phyloP scores from a whole-genome alignment of 2,329 filamentous ascomycete genomes.

The Pyrenochaeta sp. region DNA sequence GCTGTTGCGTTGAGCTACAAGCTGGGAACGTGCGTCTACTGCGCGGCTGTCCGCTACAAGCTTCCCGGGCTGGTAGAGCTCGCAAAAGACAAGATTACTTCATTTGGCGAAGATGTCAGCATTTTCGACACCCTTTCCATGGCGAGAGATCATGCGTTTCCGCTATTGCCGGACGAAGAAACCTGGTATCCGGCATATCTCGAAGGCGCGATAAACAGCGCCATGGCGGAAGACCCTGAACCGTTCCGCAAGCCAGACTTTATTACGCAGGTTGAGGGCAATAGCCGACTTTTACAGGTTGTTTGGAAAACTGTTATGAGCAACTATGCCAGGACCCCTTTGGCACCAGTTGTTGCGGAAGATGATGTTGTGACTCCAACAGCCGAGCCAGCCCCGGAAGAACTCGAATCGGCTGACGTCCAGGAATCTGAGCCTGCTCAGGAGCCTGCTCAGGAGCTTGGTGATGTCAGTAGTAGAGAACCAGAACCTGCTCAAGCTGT shows the following conservation, averaged over 20 bases:
- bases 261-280: slow-evolving; percentile 35
- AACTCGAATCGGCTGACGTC: not conserved
- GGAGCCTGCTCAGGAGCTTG: not conserved
- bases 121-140: slow-evolving; percentile 33
- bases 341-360: not conserved
- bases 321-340: slow-evolving; percentile 14
- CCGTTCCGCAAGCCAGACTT: slow-evolving; percentile 35
- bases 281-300: slow-evolving; percentile 35
- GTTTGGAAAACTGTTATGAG: slow-evolving; percentile 41
- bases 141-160: slow-evolving; percentile 33
- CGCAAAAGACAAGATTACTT: slow-evolving; percentile 31
- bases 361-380: slow-evolving; percentile 5
- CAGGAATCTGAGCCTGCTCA: not conserved
- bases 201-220: slow-evolving; percentile 27
- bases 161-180: slow-evolving; percentile 32
- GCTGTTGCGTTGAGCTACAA: slow-evolving; percentile 21
- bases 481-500: not conserved
- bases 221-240: slow-evolving; percentile 28
- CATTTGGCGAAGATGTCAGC: slow-evolving; percentile 23
- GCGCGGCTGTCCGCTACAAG: slow-evolving; percentile 35
- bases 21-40: slow-evolving; percentile 35
- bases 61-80: slow-evolving; percentile 35
- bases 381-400: not conserved
- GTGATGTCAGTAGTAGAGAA: not conserved
- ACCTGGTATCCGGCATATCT: slow-evolving; percentile 36